phyloP scores from a whole-genome alignment of 2,329 filamentous ascomycete species.

The Cordyceps fumosorosea region DNA sequence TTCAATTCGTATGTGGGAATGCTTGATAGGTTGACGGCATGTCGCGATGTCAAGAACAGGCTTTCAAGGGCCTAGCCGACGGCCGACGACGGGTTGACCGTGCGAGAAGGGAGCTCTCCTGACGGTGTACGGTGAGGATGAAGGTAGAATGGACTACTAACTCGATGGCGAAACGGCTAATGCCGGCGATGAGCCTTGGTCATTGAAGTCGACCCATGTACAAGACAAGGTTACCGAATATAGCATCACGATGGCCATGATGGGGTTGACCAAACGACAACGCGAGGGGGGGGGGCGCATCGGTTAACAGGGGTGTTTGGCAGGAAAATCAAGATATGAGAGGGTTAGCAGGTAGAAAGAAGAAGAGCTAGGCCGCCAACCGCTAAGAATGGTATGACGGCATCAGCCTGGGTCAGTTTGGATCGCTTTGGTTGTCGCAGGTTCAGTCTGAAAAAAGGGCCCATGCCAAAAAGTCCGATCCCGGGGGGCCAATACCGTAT shows the following conservation, averaged over 20 bases:
- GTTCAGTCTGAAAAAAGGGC: background rate
- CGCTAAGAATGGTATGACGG: background rate
- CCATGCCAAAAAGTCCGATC: constrained; percentile 3
- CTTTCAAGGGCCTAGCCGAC: no score
- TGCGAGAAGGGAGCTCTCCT: no score
- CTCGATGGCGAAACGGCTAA: background rate
- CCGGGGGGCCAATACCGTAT: background rate
- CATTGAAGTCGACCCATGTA: background rate
- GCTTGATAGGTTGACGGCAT: background rate
- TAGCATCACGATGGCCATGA: background rate
- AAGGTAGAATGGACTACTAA: no score
- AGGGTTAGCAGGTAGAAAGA: no score
- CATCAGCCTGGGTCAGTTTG: background rate
- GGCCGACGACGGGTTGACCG: no score
- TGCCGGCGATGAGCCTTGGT: background rate
- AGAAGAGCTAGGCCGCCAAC: background rate
- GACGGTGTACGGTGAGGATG: no score
- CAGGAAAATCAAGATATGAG: no score
- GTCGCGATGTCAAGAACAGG: no score
- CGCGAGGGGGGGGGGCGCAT: background rate
- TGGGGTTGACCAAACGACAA: background rate
- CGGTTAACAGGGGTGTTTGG: no score
- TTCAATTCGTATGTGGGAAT: no score
- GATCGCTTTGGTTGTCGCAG: background rate
- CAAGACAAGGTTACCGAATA: background rate